Percentiles rank a stretch among this genome's conserved stretches.
phyloP scores from a whole-genome alignment of 73 alveolate genomes.

The Breviolum minutum region DNA sequence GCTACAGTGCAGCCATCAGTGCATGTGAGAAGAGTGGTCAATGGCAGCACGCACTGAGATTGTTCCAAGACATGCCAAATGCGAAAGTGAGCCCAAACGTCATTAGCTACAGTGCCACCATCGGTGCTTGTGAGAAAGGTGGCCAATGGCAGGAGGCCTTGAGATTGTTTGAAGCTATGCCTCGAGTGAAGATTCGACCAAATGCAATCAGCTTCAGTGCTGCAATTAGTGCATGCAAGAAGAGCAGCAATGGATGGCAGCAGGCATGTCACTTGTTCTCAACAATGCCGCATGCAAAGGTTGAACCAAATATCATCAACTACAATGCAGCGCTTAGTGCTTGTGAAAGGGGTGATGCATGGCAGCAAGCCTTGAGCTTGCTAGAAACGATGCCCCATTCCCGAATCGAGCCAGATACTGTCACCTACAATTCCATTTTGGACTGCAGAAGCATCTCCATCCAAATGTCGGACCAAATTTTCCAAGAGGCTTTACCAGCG shows the following conservation, averaged over 20 bases:
- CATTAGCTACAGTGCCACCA: neutral
- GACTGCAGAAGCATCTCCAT: neutral
- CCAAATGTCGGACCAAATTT: neutral
- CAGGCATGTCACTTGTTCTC: neutral
- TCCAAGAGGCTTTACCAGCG: neutral
- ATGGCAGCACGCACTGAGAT: neutral
- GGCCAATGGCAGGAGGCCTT: slow-evolving; percentile 13
- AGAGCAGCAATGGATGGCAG: neutral
- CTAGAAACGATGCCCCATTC: neutral
- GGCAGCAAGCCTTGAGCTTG: slow-evolving; percentile 9
- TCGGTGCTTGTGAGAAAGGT: slow-evolving; percentile 24
- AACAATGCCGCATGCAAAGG: neutral
- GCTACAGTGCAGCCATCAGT: slow-evolving; percentile 43
- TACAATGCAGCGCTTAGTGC: slow-evolving; percentile 18
- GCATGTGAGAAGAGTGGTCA: slow-evolving; percentile 17
- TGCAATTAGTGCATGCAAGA: slow-evolving; percentile 7
- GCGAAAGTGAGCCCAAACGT: neutral
- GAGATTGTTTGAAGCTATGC: neutral
- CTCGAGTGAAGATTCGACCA: neutral
- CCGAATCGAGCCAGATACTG: slow-evolving; percentile 14
- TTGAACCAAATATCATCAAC: slow-evolving; percentile 4
- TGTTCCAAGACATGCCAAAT: neutral
- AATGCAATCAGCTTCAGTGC: slow-evolving; percentile 31
- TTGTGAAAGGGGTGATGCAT: neutral
- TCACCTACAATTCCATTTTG: neutral